Evolutionary conservation across 2,329 filamentous ascomycete species (phyloP).

Genomic region (Ophiocordyceps sinensis): DNA sequence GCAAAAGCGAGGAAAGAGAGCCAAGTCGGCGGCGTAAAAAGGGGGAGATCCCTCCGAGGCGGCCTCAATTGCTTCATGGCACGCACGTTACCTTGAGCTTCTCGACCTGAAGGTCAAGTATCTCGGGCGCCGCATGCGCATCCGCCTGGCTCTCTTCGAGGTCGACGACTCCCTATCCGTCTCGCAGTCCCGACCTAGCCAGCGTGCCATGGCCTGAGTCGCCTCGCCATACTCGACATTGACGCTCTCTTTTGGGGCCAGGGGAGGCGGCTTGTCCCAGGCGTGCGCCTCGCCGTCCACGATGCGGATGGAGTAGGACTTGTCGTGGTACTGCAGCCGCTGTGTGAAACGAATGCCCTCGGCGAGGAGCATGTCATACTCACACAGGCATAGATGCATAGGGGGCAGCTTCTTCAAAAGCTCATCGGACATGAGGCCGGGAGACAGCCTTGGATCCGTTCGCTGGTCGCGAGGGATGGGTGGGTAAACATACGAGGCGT

Average conservation of each 20-base stretch:
- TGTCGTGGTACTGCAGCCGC: slow-evolving; percentile 28
- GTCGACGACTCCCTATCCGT: slow-evolving; percentile 20
- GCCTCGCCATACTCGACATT: slow-evolving; percentile 31
- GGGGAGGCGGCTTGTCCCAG: slow-evolving; percentile 32
- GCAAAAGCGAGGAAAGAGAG: too few relatives aligned
- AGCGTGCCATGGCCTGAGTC: slow-evolving; percentile 23
- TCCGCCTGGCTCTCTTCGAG: slow-evolving; percentile 19
- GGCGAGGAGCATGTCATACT: slow-evolving; percentile 49
- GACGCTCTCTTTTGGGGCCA: slow-evolving; percentile 28
- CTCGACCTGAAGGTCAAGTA: slow-evolving; percentile 17
- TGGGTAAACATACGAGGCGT: slow-evolving; percentile 45
- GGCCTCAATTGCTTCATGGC: neutral
- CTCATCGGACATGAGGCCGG: slow-evolving; percentile 38
- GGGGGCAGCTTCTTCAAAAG: slow-evolving; percentile 37
- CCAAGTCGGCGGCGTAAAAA: too few relatives aligned
- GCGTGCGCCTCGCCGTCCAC: slow-evolving; percentile 31
- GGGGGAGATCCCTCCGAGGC: neutral
- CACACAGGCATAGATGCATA: slow-evolving; percentile 45
- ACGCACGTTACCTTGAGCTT: slow-evolving; percentile 12
- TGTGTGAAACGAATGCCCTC: slow-evolving; percentile 48
- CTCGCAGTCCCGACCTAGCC: slow-evolving; percentile 24
- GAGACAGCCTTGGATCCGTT: slow-evolving; percentile 40
- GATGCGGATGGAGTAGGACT: slow-evolving; percentile 23
- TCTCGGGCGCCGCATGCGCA: slow-evolving; percentile 15
- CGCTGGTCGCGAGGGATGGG: slow-evolving; percentile 28